Conservation (phyloP, 345 rosid genomes). For the Leavenworthia alabamica region DNA sequence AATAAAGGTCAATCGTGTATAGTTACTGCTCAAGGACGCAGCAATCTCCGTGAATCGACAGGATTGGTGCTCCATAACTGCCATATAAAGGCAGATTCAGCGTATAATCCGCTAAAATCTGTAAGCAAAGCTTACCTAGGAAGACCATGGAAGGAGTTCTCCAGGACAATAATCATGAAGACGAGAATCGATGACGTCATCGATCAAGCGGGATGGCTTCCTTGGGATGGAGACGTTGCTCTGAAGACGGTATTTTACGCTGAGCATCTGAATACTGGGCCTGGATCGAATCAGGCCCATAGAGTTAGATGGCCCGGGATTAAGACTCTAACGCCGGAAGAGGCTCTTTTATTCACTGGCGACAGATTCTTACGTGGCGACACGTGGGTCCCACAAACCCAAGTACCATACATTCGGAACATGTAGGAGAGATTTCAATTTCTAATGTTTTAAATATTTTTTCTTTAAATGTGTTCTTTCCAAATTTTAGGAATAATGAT, state of each 20-base stretch:
- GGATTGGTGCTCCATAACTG: constrained; percentile 62
- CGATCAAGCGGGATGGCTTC: constrained; percentile 58
- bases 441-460: not conserved
- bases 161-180: no score
- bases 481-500: not conserved
- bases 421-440: constrained; percentile 28
- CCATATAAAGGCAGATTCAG: constrained; percentile 41
- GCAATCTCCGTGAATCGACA: constrained; percentile 32
- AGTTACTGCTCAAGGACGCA: constrained; percentile 66
- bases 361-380: constrained; percentile 23
- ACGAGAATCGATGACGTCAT: no score
- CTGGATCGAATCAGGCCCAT: constrained; percentile 38
- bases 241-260: constrained; percentile 53
- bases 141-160: constrained; percentile 68
- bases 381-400: constrained; percentile 41
- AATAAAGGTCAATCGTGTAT: constrained; percentile 38
- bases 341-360: constrained; percentile 31
- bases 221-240: constrained; percentile 40
- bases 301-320: constrained; percentile 61
- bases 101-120: constrained; percentile 31
- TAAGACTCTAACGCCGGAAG: constrained; percentile 23
- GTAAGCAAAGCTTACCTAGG: constrained; percentile 54
- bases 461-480: not conserved
- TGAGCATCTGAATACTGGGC: constrained; percentile 53
- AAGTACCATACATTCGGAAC: constrained; percentile 44